Percentiles rank a stretch among this genome's conserved stretches.
Conservation (phyloP, 177 flowering plant genomes). For the Vitis hybrid region DNA sequence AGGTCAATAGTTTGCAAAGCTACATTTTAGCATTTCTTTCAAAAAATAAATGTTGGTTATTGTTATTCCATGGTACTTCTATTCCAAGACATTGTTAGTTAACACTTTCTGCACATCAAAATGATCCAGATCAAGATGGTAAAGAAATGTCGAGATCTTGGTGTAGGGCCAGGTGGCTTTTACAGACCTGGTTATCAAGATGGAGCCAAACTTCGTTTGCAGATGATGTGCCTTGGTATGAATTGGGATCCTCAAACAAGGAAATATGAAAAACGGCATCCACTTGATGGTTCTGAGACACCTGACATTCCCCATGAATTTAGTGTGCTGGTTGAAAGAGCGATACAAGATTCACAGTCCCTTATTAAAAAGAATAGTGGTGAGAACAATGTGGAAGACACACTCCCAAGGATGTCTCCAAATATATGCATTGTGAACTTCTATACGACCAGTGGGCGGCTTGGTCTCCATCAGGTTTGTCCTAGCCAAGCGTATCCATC, state of each 20-base stretch:
- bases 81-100: neutral
- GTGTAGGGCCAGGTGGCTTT: conserved; percentile 30
- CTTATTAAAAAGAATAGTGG: conserved; percentile 10
- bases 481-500: neutral
- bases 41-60: too few relatives aligned
- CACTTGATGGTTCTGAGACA: conserved; percentile 18
- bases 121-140: conserved; percentile 27
- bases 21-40: too few relatives aligned
- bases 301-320: conserved; percentile 27
- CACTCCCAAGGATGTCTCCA: conserved; percentile 58
- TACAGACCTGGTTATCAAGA: conserved; percentile 24
- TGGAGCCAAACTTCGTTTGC: conserved; percentile 37
- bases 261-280: conserved; percentile 14
- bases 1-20: too few relatives aligned
- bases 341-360: conserved; percentile 26
- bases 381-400: conserved; percentile 22
- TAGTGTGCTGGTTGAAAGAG: conserved; percentile 16
- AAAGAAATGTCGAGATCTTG: conserved; percentile 25
- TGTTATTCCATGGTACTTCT: too few relatives aligned
- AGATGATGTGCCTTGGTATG: conserved; percentile 42
- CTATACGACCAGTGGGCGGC: conserved; percentile 48
- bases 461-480: conserved; percentile 83
- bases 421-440: conserved; percentile 77
- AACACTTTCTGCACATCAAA: neutral
- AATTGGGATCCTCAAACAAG: conserved; percentile 33